phyloP scores from a whole-genome alignment of 2,329 filamentous ascomycete genomes.

The Hymenotorrendiella dingleyae region DNA sequence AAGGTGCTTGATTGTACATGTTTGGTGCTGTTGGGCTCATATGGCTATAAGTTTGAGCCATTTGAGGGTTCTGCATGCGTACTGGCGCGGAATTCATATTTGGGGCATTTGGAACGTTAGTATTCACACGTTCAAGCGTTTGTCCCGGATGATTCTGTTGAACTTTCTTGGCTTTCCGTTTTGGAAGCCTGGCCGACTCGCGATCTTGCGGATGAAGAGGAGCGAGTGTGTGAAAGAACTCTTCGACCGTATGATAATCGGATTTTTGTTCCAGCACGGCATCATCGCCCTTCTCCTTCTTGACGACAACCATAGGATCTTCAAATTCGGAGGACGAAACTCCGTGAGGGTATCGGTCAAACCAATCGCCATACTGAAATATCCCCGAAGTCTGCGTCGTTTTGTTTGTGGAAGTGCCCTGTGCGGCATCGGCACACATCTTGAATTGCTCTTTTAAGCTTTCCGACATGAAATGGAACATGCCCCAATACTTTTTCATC shows the following conservation, averaged over 20 bases:
- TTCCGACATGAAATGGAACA: constrained; percentile 96
- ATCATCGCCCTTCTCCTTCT: constrained; percentile 77
- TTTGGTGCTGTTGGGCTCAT: constrained; percentile 27
- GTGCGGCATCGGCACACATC: constrained; percentile 74
- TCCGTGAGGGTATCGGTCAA: constrained; percentile 87
- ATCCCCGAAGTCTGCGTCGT: constrained; percentile 52
- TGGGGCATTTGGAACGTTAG: constrained; percentile 19
- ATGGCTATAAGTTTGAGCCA: constrained; percentile 22
- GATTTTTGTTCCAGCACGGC: constrained; percentile 83
- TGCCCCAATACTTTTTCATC: constrained; percentile 98
- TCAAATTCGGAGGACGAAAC: constrained; percentile 80
- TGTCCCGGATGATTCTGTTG: constrained; percentile 19
- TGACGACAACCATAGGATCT: constrained; percentile 60
- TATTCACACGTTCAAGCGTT: constrained; percentile 15
- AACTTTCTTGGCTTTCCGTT: constrained; percentile 38
- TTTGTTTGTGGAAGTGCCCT: constrained; percentile 47
- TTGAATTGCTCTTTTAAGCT: constrained; percentile 86
- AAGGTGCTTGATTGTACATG: constrained; percentile 29
- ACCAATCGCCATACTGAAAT: constrained; percentile 98
- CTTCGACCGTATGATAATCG: constrained; percentile 87
- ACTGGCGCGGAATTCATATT: constrained; percentile 18
- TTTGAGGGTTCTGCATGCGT: constrained; percentile 18
- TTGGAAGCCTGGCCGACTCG: constrained; percentile 20
- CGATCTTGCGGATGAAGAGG: constrained; percentile 43
- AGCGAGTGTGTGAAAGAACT: constrained; percentile 81